Conservation (phyloP, 352 stramenopile species). For the Phytophthora podocarpi region DNA sequence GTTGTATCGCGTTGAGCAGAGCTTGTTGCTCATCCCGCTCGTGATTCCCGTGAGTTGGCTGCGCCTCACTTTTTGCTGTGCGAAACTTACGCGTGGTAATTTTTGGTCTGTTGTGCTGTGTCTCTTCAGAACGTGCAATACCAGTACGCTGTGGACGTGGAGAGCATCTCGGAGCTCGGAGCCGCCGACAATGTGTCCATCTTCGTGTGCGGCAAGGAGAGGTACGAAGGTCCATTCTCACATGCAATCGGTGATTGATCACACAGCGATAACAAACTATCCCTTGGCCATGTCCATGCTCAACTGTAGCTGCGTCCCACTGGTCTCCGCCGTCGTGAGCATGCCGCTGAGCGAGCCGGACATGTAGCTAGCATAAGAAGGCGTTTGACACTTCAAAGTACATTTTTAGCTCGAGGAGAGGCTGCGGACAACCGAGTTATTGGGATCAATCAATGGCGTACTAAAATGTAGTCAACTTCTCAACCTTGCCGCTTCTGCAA, state of each 20-base stretch:
- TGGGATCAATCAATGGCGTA: no score
- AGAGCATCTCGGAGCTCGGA: conserved; percentile 69
- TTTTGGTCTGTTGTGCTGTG: conserved; percentile 4
- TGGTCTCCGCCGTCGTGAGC: conserved; percentile 82
- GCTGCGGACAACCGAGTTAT: no score
- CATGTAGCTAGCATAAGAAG: conserved; percentile 28
- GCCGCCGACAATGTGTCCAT: conserved; percentile 81
- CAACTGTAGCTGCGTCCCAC: conserved; percentile 69
- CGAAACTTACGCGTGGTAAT: neutral
- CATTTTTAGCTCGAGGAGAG: neutral
- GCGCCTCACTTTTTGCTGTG: conserved; percentile 5
- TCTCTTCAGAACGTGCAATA: conserved; percentile 75
- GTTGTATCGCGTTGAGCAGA: conserved; percentile 72
- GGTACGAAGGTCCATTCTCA: conserved; percentile 40
- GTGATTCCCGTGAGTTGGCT: conserved; percentile 63
- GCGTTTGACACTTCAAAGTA: neutral
- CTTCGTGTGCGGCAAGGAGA: conserved; percentile 86
- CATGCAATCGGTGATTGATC: no score
- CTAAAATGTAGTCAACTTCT: no score
- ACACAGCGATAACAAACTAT: no score
- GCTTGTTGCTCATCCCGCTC: conserved; percentile 66
- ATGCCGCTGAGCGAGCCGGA: conserved; percentile 83
- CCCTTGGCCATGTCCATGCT: no score
- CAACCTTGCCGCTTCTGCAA: no score
- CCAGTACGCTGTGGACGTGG: conserved; percentile 67